Conservation (phyloP, 176 grass and related monocot species). For the Zea mays region Zm-B73-REFERENCE-NAM-5.0 NC_050105.1:2601501-2602000, state of each 20-base stretch:
- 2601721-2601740: conserved; percentile 19
- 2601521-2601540: no score
- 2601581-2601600: background rate
- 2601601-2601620: background rate
- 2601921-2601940: conserved; percentile 87
- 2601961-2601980: conserved; percentile 97
- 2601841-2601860: conserved; percentile 79
- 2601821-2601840: conserved; percentile 49
- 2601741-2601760: conserved; percentile 38
- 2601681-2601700: conserved; percentile 39
- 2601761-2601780: background rate
- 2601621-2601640: background rate
- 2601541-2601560: no score
- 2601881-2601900: conserved; percentile 94
- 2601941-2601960: conserved; percentile 91
- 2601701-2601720: conserved; percentile 24
- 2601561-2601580: no score
- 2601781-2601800: conserved; percentile 23
- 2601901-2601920: conserved; percentile 88
- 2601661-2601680: conserved; percentile 39
- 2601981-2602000: conserved; percentile 88
- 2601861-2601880: conserved; percentile 91
- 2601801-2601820: background rate
- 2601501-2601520: no score
- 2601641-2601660: background rate